Conservation (phyloP, 1,284 basidiomycete genomes). For the Moesziomyces parantarcticus region DNA sequence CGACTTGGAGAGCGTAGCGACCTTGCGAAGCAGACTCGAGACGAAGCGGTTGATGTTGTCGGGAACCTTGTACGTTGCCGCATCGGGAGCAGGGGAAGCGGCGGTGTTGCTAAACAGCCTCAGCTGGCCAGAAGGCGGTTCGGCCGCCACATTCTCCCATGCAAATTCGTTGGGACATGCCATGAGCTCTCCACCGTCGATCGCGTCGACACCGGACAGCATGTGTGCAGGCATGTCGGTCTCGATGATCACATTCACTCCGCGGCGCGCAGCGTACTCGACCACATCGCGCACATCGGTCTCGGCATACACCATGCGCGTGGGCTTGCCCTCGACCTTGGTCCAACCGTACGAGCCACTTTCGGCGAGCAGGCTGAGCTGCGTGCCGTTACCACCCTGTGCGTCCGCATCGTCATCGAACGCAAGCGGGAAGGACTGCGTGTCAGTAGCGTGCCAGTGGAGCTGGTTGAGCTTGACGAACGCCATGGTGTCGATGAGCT, state of each 20-base stretch:
- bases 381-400: conserved; percentile 38
- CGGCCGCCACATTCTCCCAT: conserved; percentile 71
- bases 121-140: conserved; percentile 84
- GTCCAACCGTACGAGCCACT: conserved; percentile 77
- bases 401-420: conserved; percentile 68
- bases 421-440: conserved; percentile 76
- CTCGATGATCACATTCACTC: conserved; percentile 79
- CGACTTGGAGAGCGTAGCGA: conserved; percentile 72
- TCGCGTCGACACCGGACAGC: conserved; percentile 73
- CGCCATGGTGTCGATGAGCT: conserved; percentile 84
- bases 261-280: conserved; percentile 78
- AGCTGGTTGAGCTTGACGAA: conserved; percentile 80
- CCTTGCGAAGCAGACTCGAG: conserved; percentile 44
- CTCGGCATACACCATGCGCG: conserved; percentile 72
- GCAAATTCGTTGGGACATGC: conserved; percentile 77
- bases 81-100: conserved; percentile 73
- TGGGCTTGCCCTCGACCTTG: conserved; percentile 45
- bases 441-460: conserved; percentile 80
- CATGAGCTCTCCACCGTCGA: conserved; percentile 76
- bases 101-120: conserved; percentile 20
- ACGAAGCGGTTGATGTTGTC: conserved; percentile 51
- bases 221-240: conserved; percentile 86
- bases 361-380: conserved; percentile 74
- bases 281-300: conserved; percentile 76
- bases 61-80: conserved; percentile 69